Conservation (phyloP, 2,329 filamentous ascomycete genomes). For the Didymosphaeria variabile region DNA sequence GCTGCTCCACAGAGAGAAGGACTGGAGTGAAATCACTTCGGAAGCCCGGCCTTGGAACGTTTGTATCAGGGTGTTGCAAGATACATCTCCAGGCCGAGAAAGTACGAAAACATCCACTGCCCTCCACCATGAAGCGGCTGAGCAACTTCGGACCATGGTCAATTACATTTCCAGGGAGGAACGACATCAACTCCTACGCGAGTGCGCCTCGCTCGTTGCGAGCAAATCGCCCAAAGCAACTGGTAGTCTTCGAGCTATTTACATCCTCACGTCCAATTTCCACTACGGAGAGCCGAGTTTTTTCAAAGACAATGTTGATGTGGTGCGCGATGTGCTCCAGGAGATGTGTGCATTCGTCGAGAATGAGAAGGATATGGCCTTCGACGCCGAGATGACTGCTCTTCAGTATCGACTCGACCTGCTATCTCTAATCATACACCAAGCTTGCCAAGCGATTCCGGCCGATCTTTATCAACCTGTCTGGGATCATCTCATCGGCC, state of each 20-base stretch:
- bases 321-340: slow-evolving; percentile 45
- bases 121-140: slow-evolving; percentile 70
- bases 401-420: slow-evolving; percentile 60
- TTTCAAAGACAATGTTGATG: slow-evolving; percentile 36
- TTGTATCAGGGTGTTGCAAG: slow-evolving; percentile 74
- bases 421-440: slow-evolving; percentile 65
- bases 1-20: slow-evolving; percentile 27
- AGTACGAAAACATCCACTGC: slow-evolving; percentile 67
- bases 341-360: slow-evolving; percentile 51
- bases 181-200: slow-evolving; percentile 69
- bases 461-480: slow-evolving; percentile 69
- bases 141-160: slow-evolving; percentile 70
- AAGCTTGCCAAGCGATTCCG: slow-evolving; percentile 70
- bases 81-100: slow-evolving; percentile 68
- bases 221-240: slow-evolving; percentile 70
- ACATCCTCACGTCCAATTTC: slow-evolving; percentile 36
- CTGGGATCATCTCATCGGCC: slow-evolving; percentile 78
- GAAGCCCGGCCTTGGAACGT: slow-evolving; percentile 60
- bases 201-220: slow-evolving; percentile 74
- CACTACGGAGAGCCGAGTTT: slow-evolving; percentile 29
- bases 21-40: slow-evolving; percentile 21
- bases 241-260: slow-evolving; percentile 74
- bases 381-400: slow-evolving; percentile 29
- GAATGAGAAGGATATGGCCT: slow-evolving; percentile 25
- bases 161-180: slow-evolving; percentile 65